phyloP scores from a whole-genome alignment of 441 rosid species.

The Melastoma candidum region DNA sequence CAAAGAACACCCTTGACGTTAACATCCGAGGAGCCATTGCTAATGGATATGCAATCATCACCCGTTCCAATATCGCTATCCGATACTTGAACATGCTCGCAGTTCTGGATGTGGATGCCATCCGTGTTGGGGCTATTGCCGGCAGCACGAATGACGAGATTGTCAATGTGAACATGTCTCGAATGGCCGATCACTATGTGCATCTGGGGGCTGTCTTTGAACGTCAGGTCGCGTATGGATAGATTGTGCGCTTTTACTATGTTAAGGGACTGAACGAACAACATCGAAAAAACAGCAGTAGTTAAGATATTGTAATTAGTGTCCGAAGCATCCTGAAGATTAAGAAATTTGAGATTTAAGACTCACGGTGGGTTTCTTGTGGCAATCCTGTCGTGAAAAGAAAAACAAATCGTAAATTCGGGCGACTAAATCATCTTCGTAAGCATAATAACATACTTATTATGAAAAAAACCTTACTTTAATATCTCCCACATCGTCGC shows the following conservation, averaged over 20 bases:
- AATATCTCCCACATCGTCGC: too few relatives aligned
- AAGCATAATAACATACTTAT: too few relatives aligned
- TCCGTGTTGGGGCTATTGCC: constrained; percentile 23
- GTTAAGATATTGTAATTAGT: too few relatives aligned
- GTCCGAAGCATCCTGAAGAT: too few relatives aligned
- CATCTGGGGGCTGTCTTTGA: constrained; percentile 37
- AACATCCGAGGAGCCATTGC: constrained; percentile 17
- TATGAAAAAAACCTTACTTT: too few relatives aligned
- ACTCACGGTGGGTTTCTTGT: too few relatives aligned
- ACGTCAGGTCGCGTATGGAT: constrained; percentile 16
- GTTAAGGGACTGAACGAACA: too few relatives aligned
- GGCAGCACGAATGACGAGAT: constrained; percentile 26
- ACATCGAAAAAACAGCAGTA: too few relatives aligned
- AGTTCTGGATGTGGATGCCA: constrained; percentile 24
- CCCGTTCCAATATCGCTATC: constrained; percentile 10
- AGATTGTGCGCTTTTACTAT: constrained; percentile 25
- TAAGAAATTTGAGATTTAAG: too few relatives aligned
- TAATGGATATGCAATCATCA: constrained; percentile 1
- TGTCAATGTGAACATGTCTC: constrained; percentile 10
- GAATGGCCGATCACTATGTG: constrained; percentile 27
- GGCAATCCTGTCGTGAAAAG: too few relatives aligned
- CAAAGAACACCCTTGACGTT: constrained; percentile 10
- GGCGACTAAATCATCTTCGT: too few relatives aligned
- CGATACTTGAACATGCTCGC: constrained; percentile 3
- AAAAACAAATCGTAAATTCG: too few relatives aligned